Evolutionary conservation across 1,284 basidiomycete genomes (phyloP).

Genomic region (Ustilago lituana): DNA sequence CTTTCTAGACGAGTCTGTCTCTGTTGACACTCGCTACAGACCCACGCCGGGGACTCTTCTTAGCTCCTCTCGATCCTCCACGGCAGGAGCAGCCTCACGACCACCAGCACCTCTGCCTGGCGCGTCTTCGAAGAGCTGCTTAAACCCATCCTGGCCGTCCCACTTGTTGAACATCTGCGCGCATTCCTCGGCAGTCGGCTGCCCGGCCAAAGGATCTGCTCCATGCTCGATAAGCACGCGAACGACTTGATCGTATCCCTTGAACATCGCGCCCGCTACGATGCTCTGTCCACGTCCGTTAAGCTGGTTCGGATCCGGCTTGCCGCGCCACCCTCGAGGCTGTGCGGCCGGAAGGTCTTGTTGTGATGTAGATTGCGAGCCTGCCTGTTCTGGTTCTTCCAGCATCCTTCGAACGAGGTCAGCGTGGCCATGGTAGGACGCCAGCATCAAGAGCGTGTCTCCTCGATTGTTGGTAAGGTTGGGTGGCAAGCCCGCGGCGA

Average conservation of each 20-base stretch:
- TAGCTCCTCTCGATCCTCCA: conserved; percentile 52
- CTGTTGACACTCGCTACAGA: conserved; percentile 8
- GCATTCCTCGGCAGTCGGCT: conserved; percentile 78
- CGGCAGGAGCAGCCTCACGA: conserved; percentile 33
- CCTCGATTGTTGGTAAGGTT: conserved; percentile 76
- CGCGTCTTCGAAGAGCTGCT: conserved; percentile 45
- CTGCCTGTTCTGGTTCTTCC: conserved; percentile 5
- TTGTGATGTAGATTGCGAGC: background rate
- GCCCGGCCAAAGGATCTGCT: conserved; percentile 77
- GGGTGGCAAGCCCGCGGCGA: conserved; percentile 78
- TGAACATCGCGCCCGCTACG: conserved; percentile 84
- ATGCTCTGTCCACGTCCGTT: conserved; percentile 84
- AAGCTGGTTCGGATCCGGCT: conserved; percentile 68
- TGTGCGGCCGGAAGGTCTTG: no score
- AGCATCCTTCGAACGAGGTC: conserved; percentile 73
- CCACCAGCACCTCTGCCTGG: conserved; percentile 44
- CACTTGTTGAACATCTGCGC: conserved; percentile 68
- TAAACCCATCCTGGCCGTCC: conserved; percentile 46
- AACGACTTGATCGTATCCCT: conserved; percentile 75
- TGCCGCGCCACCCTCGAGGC: conserved; percentile 15
- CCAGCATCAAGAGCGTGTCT: conserved; percentile 77
- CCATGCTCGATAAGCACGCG: conserved; percentile 73
- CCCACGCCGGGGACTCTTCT: conserved; percentile 41
- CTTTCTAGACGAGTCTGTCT: background rate
- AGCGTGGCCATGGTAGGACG: conserved; percentile 79